Percentiles rank a stretch among this genome's conserved stretches.
Conservation (phyloP, 192 early-diverging fungal genomes). For the Geosiphon pyriformis region DNA sequence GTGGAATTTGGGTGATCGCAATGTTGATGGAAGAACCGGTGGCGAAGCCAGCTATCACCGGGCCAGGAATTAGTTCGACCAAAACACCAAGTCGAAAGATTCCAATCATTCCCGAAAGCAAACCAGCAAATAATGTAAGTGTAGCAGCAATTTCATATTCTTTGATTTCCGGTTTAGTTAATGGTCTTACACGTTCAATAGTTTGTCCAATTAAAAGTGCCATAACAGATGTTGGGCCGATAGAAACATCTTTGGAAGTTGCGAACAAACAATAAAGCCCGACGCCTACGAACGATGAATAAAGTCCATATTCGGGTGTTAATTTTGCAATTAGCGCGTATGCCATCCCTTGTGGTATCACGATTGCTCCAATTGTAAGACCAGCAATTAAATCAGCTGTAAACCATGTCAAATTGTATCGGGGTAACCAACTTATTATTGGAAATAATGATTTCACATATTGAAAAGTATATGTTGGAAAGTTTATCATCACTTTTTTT, state of each 20-base stretch:
- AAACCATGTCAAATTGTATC: constrained; percentile 40
- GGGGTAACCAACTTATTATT: constrained; percentile 1
- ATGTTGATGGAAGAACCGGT: constrained; percentile 78
- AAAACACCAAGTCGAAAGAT: constrained; percentile 79
- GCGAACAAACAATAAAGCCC: constrained; percentile 66
- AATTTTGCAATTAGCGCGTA: constrained; percentile 68
- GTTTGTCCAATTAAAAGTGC: constrained; percentile 3
- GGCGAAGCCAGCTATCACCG: constrained; percentile 85
- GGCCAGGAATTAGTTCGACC: constrained; percentile 82
- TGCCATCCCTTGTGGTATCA: constrained; percentile 66
- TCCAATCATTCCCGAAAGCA: constrained; percentile 67
- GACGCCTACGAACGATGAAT: constrained; percentile 60
- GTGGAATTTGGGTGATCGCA: constrained; percentile 65
- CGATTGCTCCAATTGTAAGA: constrained; percentile 63
- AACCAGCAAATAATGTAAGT: constrained; percentile 68
- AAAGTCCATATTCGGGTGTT: constrained; percentile 66
- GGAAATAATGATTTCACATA: constrained; percentile 18
- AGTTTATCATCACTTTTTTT: background rate
- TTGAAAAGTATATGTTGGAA: background rate
- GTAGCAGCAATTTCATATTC: constrained; percentile 40
- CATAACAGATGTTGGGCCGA: constrained; percentile 52
- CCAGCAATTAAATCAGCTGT: constrained; percentile 60
- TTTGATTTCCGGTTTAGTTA: too few relatives aligned
- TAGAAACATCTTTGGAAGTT: constrained; percentile 69
- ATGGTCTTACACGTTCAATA: background rate